Conservation (phyloP, 2,329 filamentous ascomycete genomes). For the Leptographium wingfieldii region DNA sequence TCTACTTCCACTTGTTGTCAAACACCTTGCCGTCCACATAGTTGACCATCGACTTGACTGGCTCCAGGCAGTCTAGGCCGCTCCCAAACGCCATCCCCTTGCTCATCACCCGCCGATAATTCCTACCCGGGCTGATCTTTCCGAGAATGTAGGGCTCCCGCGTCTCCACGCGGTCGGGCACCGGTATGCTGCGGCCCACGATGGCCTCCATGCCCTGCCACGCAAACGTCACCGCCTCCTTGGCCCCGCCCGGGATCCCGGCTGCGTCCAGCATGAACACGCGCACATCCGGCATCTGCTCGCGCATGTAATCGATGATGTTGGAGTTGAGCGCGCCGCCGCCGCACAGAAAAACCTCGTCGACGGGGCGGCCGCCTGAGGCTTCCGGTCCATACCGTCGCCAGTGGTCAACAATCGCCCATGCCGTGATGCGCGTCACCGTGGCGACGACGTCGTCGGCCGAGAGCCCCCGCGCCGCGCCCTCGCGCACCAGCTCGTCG, state of each 20-base stretch:
- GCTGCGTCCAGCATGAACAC: slow-evolving; percentile 45
- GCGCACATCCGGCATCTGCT: slow-evolving; percentile 31
- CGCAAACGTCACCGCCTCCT: slow-evolving; percentile 48
- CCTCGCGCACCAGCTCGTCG: slow-evolving; percentile 35
- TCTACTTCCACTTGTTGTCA: slow-evolving; percentile 24
- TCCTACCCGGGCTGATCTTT: slow-evolving; percentile 39
- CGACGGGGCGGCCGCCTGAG: slow-evolving; percentile 17
- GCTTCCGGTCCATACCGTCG: slow-evolving; percentile 32
- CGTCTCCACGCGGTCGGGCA: slow-evolving; percentile 40
- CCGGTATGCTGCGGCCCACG: slow-evolving; percentile 39
- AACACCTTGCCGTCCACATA: slow-evolving; percentile 34
- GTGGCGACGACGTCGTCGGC: slow-evolving; percentile 43
- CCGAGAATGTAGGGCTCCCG: slow-evolving; percentile 37
- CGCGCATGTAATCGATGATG: slow-evolving; percentile 38
- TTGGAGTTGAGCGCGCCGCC: slow-evolving; percentile 46
- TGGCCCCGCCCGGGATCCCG: slow-evolving; percentile 42
- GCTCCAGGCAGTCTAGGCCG: slow-evolving; percentile 26
- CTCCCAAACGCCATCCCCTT: slow-evolving; percentile 39
- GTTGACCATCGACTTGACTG: slow-evolving; percentile 38
- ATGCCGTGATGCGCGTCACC: slow-evolving; percentile 44
- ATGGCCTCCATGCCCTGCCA: slow-evolving; percentile 49
- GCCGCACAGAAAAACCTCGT: slow-evolving; percentile 49
- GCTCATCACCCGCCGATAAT: slow-evolving; percentile 39
- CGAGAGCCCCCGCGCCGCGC: slow-evolving; percentile 27
- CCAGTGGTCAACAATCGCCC: slow-evolving; percentile 40